phyloP scores from a whole-genome alignment of 768 basidiomycete species.

The Clitopilus hobsonii region DNA sequence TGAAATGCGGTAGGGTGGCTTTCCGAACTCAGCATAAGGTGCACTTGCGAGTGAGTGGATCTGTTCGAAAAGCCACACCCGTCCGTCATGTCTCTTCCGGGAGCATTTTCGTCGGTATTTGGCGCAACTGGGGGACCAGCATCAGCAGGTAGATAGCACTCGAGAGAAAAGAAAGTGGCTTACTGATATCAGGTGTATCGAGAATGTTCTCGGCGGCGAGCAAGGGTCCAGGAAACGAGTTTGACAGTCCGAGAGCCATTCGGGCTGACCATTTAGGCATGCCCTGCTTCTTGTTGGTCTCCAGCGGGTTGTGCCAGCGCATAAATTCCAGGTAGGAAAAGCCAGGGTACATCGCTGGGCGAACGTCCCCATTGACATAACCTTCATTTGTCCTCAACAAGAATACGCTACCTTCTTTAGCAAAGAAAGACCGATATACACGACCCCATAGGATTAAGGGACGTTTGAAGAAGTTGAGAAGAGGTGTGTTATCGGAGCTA shows the following conservation, averaged over 20 bases:
- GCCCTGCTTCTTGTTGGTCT: slow-evolving; percentile 48
- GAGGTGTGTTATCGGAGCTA: slow-evolving; percentile 18
- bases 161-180: slow-evolving; percentile 10
- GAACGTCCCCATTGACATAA: slow-evolving; percentile 14
- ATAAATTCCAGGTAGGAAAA: slow-evolving; percentile 43
- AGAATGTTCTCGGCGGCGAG: slow-evolving; percentile 32
- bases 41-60: slow-evolving; percentile 27
- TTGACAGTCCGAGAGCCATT: slow-evolving; percentile 58
- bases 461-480: slow-evolving; percentile 38
- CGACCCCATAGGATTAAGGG: slow-evolving; percentile 49
- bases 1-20: slow-evolving; percentile 44
- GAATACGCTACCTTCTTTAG: slow-evolving; percentile 56
- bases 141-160: background rate
- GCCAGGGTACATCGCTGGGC: slow-evolving; percentile 5
- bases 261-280: slow-evolving; percentile 66
- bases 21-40: slow-evolving; percentile 29
- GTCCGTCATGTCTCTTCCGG: slow-evolving; percentile 48
- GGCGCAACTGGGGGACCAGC: background rate
- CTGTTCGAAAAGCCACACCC: slow-evolving; percentile 46
- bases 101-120: slow-evolving; percentile 18
- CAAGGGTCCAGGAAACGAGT: slow-evolving; percentile 51
- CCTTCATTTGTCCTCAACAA: slow-evolving; percentile 50
- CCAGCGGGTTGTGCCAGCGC: slow-evolving; percentile 49
- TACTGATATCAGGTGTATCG: slow-evolving; percentile 45
- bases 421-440: slow-evolving; percentile 57